phyloP scores from a whole-genome alignment of 2,329 filamentous ascomycete genomes.

The Aspergillus aculeatinus region DNA sequence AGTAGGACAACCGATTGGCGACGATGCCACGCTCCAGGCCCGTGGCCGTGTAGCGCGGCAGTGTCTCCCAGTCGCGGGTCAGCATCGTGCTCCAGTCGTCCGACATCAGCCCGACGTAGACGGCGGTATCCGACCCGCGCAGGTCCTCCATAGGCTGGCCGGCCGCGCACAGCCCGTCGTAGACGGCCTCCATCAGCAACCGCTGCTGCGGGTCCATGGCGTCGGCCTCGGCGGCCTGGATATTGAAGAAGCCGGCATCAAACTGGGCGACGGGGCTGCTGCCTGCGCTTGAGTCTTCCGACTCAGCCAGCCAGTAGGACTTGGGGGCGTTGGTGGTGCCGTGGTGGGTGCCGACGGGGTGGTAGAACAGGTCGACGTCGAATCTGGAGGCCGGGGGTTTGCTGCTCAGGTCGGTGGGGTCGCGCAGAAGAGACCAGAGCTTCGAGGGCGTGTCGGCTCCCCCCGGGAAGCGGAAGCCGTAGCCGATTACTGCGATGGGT shows the following conservation, averaged over 20 bases:
- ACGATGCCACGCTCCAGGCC: constrained; percentile 16
- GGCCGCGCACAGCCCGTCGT: constrained; percentile 10
- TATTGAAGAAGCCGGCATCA: constrained; percentile 11
- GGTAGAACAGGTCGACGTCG: too few species aligned
- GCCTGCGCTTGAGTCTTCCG: too few species aligned
- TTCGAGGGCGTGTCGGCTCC: too few species aligned
- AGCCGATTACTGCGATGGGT: too few species aligned
- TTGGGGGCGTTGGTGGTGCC: too few species aligned
- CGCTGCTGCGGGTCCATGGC: constrained; percentile 16
- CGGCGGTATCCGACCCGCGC: constrained; percentile 2
- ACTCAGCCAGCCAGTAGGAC: too few species aligned
- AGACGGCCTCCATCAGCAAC: constrained; percentile 11
- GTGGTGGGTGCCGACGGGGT: too few species aligned
- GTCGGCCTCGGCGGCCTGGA: constrained; percentile 18
- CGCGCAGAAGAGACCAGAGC: too few species aligned
- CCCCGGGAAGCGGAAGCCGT: too few species aligned
- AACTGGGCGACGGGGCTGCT: too few species aligned
- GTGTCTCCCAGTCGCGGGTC: constrained; percentile 12
- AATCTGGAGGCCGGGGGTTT: too few species aligned
- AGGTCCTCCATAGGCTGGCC: not conserved
- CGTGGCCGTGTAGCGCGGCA: constrained; percentile 11
- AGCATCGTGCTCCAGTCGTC: constrained; percentile 21
- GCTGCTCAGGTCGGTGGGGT: too few species aligned
- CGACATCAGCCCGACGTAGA: constrained; percentile 22
- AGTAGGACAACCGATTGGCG: constrained; percentile 16